Evolutionary conservation across 2,329 filamentous ascomycete genomes (phyloP).

Genomic region (Colletotrichum sp.): DNA sequence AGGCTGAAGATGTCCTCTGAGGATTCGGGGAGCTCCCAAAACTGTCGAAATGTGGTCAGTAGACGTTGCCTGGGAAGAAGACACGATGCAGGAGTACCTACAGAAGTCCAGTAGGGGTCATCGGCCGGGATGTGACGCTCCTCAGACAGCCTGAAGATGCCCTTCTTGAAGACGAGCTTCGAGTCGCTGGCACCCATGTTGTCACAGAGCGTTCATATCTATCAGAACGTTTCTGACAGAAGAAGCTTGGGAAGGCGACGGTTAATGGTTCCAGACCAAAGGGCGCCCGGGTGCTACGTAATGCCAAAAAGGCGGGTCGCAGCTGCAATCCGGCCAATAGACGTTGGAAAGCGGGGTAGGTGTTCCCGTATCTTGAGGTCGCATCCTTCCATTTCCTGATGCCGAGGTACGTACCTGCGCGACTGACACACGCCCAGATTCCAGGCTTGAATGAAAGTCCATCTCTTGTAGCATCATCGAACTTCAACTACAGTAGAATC

Average conservation of each 20-base stretch:
- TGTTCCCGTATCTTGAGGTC: neutral
- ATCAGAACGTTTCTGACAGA: conserved; percentile 1
- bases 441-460: neutral
- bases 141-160: conserved; percentile 96
- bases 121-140: conserved; percentile 85
- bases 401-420: neutral
- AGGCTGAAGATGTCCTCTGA: conserved; percentile 96
- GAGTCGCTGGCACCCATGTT: conserved; percentile 97
- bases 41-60: conserved; percentile 55
- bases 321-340: neutral
- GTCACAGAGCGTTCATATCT: conserved; percentile 19
- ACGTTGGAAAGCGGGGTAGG: conserved; percentile 6
- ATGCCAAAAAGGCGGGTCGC: conserved; percentile 6
- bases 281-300: conserved; percentile 17
- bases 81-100: conserved; percentile 50
- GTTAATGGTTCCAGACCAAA: conserved; percentile 9
- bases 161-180: conserved; percentile 98
- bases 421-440: neutral
- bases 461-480: neutral
- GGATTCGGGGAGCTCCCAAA: conserved; percentile 96
- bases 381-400: neutral
- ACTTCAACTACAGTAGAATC: neutral
- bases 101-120: conserved; percentile 92
- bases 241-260: conserved; percentile 12
- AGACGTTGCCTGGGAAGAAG: neutral